Conservation (phyloP, 2,329 filamentous ascomycete species). For the Penicillium sp. region DNA sequence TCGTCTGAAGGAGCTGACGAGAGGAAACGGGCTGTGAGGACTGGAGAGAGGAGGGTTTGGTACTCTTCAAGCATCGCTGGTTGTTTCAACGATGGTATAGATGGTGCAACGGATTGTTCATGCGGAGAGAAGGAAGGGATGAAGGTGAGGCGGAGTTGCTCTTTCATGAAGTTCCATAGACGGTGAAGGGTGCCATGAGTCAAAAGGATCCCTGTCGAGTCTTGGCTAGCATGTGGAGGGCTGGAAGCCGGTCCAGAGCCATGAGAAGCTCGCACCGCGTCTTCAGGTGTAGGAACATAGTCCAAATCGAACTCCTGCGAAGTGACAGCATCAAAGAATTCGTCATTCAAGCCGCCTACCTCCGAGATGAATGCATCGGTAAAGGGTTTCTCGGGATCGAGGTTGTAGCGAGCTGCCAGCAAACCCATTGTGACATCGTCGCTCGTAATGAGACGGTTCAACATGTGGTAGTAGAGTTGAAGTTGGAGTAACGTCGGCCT, state of each 20-base stretch:
- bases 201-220: conserved; percentile 55
- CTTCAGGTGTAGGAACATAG: conserved; percentile 27
- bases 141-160: conserved; percentile 58
- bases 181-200: conserved; percentile 60
- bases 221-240: conserved; percentile 38
- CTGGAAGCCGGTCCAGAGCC: conserved; percentile 12
- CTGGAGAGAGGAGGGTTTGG: conserved; percentile 45
- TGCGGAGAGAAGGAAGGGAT: conserved; percentile 26
- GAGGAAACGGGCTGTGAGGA: conserved; percentile 48
- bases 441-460: conserved; percentile 69
- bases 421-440: conserved; percentile 68
- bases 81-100: conserved; percentile 36
- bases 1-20: conserved; percentile 35
- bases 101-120: conserved; percentile 26
- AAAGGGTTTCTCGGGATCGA: conserved; percentile 67
- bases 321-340: conserved; percentile 57
- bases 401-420: conserved; percentile 70
- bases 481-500: conserved; percentile 82
- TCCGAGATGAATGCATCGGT: conserved; percentile 79
- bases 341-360: conserved; percentile 68
- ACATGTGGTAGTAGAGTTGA: conserved; percentile 82
- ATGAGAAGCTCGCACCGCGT: conserved; percentile 17
- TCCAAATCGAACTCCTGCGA: conserved; percentile 34
- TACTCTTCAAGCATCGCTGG: conserved; percentile 37
- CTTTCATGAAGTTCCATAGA: conserved; percentile 66